Evolutionary conservation across 2,329 filamentous ascomycete genomes (phyloP), one percentile per base, ranked within the genome.

Genomic region (Lomentospora prolificans): DNA sequence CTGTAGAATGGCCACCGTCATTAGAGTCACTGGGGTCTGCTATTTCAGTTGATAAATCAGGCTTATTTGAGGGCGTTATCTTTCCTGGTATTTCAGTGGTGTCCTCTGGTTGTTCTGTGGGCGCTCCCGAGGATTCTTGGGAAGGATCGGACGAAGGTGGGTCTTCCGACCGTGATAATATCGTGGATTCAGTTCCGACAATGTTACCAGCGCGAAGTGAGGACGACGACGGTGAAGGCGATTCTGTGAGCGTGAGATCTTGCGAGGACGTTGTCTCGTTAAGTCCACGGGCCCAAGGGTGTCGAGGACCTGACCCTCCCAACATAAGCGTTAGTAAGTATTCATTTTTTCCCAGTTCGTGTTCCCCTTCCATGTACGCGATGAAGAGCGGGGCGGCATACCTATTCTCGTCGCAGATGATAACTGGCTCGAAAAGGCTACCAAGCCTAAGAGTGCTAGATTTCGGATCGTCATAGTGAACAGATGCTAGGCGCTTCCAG

Each of bases 341-440:
- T 12, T 17, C 7, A 2, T n/a, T 41, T 41, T 36, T 8, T 39
- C 17, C 17, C 14, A 41, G 19, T 2, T 41, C 14, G n/a, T 2
- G n/a, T 41, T 41, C 14, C n/a, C 14, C n/a, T 3, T 19, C n/a
- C 36, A 36, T n/a, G n/a, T n/a, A n/a, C n/a, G n/a, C n/a, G n/a
- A n/a, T n/a, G n/a, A n/a, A n/a, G n/a, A n/a, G 30, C 6, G 30
- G 7, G 2, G 36, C 39, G 17, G 17, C 44, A 4, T 48, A 55
- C 53, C 53, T 50, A 55, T 24, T 25, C 41, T 25, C 41, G 53
- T 33, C 28, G 53, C 53, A n/a, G 41, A 19, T 4, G 53, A 48
- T 10, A 33, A 28, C 41, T 55, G 53, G 10, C 36, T 27, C 14
- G 27, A 50, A 24, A 55, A 55, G 28, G 24, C 48, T 31, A 48